Evolutionary conservation across 805 yeast genomes (phyloP).

Genomic region (Gaillardinia entomophila): DNA sequence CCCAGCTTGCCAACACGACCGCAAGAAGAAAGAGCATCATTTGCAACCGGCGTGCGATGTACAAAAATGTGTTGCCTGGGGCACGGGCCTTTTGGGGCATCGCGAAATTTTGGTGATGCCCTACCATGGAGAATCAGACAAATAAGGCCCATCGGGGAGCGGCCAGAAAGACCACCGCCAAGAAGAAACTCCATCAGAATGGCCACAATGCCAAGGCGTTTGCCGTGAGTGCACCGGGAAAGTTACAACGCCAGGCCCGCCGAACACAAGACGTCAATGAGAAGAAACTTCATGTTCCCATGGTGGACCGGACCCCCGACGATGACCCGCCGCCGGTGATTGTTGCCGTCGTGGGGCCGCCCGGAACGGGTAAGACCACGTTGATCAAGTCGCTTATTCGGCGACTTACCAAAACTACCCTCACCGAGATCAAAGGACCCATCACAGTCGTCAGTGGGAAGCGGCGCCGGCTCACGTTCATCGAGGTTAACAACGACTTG

Average conservation of each 20-base stretch:
- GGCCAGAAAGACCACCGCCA: slow-evolving; percentile 50
- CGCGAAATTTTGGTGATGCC: no score
- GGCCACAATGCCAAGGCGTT: slow-evolving; percentile 51
- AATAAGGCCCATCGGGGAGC: slow-evolving; percentile 81
- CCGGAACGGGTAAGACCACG: slow-evolving; percentile 97
- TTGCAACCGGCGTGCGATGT: no score
- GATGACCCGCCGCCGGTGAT: slow-evolving; percentile 97
- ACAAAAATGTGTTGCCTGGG: no score
- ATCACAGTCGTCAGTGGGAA: slow-evolving; percentile 95
- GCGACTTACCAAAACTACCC: slow-evolving; percentile 79
- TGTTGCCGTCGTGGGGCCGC: slow-evolving; percentile 97
- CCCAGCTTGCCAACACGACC: not conserved
- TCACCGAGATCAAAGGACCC: slow-evolving; percentile 89
- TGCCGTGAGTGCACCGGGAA: slow-evolving; percentile 61
- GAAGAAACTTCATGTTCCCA: slow-evolving; percentile 87
- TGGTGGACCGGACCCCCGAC: slow-evolving; percentile 96
- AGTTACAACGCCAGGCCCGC: slow-evolving; percentile 75
- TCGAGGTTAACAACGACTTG: slow-evolving; percentile 88
- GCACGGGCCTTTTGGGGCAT: no score
- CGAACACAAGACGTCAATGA: slow-evolving; percentile 82
- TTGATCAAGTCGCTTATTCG: slow-evolving; percentile 83
- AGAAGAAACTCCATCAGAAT: slow-evolving; percentile 82
- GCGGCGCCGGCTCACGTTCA: slow-evolving; percentile 83
- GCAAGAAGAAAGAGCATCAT: not conserved
- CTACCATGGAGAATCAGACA: slow-evolving; percentile 36